Evolutionary conservation across 345 rosid genomes (phyloP).

Genomic region (Eucalyptus regnans): DNA sequence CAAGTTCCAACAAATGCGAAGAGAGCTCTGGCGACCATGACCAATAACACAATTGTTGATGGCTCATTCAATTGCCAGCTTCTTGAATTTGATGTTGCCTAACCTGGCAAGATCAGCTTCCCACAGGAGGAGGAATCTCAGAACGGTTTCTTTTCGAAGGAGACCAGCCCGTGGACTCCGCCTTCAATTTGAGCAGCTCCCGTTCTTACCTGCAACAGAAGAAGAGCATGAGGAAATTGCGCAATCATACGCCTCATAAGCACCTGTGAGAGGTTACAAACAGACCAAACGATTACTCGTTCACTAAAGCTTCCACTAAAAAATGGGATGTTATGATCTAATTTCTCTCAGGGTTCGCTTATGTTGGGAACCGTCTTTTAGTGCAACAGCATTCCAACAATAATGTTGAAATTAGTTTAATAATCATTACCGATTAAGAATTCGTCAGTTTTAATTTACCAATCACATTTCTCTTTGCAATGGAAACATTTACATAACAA

Average conservation of each 20-base stretch:
- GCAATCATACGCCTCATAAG: neutral
- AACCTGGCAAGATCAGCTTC: neutral
- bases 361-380: neutral
- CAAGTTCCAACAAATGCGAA: neutral
- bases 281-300: neutral
- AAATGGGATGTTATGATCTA: neutral
- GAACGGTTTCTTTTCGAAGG: slow-evolving; percentile 63
- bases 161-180: slow-evolving; percentile 71
- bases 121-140: slow-evolving; percentile 1
- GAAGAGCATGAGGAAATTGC: neutral
- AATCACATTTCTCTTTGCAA: neutral
- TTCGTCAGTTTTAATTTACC: neutral
- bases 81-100: neutral
- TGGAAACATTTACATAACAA: neutral
- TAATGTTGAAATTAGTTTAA: neutral
- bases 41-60: neutral
- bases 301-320: neutral
- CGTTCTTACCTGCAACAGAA: slow-evolving; percentile 46
- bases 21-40: neutral
- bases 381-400: neutral
- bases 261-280: neutral
- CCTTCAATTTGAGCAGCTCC: slow-evolving; percentile 97
- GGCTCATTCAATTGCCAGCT: neutral
- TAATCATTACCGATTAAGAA: neutral
- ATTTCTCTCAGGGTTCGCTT: neutral